Percentiles rank a stretch among this genome's conserved stretches.
Evolutionary conservation across 345 rosid genomes (phyloP).

Genomic region (Lepidium sativum): DNA sequence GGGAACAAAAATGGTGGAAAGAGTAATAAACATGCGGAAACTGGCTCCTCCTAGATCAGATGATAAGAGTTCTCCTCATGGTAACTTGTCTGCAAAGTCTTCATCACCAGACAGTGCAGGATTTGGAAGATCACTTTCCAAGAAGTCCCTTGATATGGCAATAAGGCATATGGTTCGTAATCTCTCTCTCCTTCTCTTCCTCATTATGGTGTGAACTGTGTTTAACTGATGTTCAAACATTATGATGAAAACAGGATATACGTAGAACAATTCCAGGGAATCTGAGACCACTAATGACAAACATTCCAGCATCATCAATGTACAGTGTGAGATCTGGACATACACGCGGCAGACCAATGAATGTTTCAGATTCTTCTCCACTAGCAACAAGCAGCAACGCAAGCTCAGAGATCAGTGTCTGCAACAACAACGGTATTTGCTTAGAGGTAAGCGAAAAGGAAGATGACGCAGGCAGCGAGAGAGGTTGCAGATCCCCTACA

Average conservation of each 20-base stretch:
- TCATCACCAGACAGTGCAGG: slow-evolving; percentile 89
- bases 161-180: slow-evolving; percentile 91
- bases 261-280: slow-evolving; percentile 83
- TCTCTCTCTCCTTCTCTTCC: background rate
- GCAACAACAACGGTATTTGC: slow-evolving; percentile 58
- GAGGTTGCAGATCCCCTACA: slow-evolving; percentile 61
- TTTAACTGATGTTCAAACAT: background rate
- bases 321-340: slow-evolving; percentile 94
- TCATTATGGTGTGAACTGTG: background rate
- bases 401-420: slow-evolving; percentile 88
- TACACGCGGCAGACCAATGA: slow-evolving; percentile 51
- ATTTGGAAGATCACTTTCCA: slow-evolving; percentile 88
- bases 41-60: slow-evolving; percentile 77
- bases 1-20: slow-evolving; percentile 93
- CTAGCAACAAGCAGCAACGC: slow-evolving; percentile 97
- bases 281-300: slow-evolving; percentile 81
- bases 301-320: slow-evolving; percentile 96
- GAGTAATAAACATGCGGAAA: slow-evolving; percentile 91
- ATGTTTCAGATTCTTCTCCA: slow-evolving; percentile 86
- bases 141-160: slow-evolving; percentile 98
- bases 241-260: slow-evolving; percentile 57
- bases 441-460: slow-evolving; percentile 53
- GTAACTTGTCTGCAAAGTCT: slow-evolving; percentile 65
- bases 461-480: slow-evolving; percentile 55
- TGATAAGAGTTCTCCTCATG: slow-evolving; percentile 63